These are phyloP conservation scores for Chlamydomonas sphaeroides DNA, from an alignment of 139 green algal genomes.

Conservation along the genomic window DNA sequence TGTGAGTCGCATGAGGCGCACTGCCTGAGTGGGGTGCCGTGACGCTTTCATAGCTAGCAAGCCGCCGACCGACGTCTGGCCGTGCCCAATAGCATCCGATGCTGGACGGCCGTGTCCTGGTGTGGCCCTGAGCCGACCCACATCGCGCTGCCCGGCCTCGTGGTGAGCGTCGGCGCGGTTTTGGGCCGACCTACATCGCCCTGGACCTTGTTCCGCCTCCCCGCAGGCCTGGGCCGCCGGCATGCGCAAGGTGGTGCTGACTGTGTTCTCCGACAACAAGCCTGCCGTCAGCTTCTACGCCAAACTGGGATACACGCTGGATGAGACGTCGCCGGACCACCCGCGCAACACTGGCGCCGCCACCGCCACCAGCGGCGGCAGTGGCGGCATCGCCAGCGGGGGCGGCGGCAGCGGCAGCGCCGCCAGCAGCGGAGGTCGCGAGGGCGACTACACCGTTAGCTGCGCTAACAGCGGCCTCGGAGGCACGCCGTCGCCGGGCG, in stretches of 20 bases:
- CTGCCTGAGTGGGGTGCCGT: too few species aligned
- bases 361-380: background rate
- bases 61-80: too few species aligned
- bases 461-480: background rate
- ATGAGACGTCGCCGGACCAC: slow-evolving; percentile 38
- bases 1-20: slow-evolving; percentile 26
- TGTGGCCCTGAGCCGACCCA: too few species aligned
- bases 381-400: background rate
- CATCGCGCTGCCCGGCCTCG: too few species aligned
- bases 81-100: too few species aligned
- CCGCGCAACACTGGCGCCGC: background rate
- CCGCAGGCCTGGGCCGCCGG: slow-evolving; percentile 16
- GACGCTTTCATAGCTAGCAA: too few species aligned
- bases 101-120: too few species aligned
- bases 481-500: background rate
- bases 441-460: background rate
- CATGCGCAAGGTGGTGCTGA: slow-evolving; percentile 41
- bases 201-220: too few species aligned
- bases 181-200: too few species aligned
- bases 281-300: slow-evolving; percentile 11
- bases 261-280: slow-evolving; percentile 18
- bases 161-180: too few species aligned
- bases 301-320: slow-evolving; percentile 17
- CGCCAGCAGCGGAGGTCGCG: background rate
- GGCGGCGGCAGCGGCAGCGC: background rate